Base-by-base conservation (phyloP, 2,329 filamentous ascomycete species). In the Scedosporium dehoogii region DNA sequence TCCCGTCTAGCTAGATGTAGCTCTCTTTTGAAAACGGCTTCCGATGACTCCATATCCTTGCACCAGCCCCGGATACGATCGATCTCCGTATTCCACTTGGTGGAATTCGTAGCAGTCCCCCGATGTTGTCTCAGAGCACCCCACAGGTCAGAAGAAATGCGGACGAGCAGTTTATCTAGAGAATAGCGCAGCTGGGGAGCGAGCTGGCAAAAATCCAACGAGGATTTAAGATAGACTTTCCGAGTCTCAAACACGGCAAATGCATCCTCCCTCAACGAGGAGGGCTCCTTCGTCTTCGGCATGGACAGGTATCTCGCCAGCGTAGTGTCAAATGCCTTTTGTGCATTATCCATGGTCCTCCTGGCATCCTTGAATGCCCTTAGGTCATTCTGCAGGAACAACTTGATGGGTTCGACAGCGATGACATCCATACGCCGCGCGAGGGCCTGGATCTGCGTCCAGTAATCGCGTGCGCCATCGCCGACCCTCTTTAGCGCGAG, bases 221-320 rank as follows among this genome's bases (percentile, higher is more conserved):
- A 92, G 1, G 92, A 89, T 72, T 92, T 93, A 53, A 97, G 80
- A 72, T 99, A 99, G 38, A 87, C 85, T 70, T 94, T 96, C 63
- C 93, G 85, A 25, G 91, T 90, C 78, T 97, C 94, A 72, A 96
- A 94, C 44, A 97, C 85, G 71, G 94, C 88, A 70, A 99, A 99
- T 0, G 94, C 94, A 74, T 99, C 94, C 73, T 99, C 94, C 64
- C 94, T 84, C 62, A 99, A 79, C 1, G 92, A 85, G 0, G 92
- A 97, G 0, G 93, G 85, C 74, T 99, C 94, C 75, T 97, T 99
- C 5, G 91, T 88, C 78, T 97, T 97, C 67, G 87, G 89, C 74
- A 97, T 92, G 3, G 84, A 80, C 4, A 92, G 83, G 71, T 96
- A 97, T 63, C 92, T 86, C 23, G 90, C 85, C 63, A 97, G 82